These are phyloP conservation scores for Plectosphaerella sp. DNA, from an alignment of 2,329 filamentous ascomycete species.

Conservation along the genomic window DNA sequence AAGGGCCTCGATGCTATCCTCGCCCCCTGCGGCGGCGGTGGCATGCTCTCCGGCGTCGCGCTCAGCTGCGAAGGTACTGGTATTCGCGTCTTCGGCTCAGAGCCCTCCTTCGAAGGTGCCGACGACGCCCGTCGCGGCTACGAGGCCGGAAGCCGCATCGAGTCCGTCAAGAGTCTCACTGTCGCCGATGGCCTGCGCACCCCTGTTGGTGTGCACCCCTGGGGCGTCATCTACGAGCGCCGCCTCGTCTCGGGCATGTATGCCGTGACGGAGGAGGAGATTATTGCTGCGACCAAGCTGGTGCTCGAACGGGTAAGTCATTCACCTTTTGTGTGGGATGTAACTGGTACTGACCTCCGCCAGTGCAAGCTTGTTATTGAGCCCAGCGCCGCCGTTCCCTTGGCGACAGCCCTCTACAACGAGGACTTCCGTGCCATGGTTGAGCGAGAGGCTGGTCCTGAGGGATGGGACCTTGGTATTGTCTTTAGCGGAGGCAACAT, in stretches of 20 bases:
- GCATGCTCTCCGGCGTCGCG: conserved; percentile 71
- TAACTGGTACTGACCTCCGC: too few relatives aligned
- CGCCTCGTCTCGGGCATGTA: conserved; percentile 60
- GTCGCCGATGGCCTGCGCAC: conserved; percentile 78
- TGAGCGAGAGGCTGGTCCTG: conserved; percentile 57
- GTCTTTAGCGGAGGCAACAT: conserved; percentile 49
- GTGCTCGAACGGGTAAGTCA: conserved; percentile 60
- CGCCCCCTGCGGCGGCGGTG: conserved; percentile 73
- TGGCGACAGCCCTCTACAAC: conserved; percentile 72
- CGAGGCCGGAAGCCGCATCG: conserved; percentile 53
- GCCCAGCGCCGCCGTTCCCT: conserved; percentile 68
- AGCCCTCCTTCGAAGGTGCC: conserved; percentile 69
- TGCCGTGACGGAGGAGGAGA: conserved; percentile 69
- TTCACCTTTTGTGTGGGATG: too few relatives aligned
- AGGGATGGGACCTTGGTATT: conserved; percentile 61
- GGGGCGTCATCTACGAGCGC: conserved; percentile 63
- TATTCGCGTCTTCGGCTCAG: conserved; percentile 70
- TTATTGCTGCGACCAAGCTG: conserved; percentile 63
- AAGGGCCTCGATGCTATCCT: conserved; percentile 59
- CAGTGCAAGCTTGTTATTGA: conserved; percentile 75
- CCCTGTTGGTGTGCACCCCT: conserved; percentile 66
- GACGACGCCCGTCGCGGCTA: conserved; percentile 70
- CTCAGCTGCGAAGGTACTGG: conserved; percentile 62
- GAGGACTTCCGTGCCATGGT: conserved; percentile 67
- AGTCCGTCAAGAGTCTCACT: conserved; percentile 63